Percentiles rank a stretch among this genome's conserved stretches.
phyloP scores from a whole-genome alignment of 352 stramenopile genomes.

The Phytophthora fragariae region DNA sequence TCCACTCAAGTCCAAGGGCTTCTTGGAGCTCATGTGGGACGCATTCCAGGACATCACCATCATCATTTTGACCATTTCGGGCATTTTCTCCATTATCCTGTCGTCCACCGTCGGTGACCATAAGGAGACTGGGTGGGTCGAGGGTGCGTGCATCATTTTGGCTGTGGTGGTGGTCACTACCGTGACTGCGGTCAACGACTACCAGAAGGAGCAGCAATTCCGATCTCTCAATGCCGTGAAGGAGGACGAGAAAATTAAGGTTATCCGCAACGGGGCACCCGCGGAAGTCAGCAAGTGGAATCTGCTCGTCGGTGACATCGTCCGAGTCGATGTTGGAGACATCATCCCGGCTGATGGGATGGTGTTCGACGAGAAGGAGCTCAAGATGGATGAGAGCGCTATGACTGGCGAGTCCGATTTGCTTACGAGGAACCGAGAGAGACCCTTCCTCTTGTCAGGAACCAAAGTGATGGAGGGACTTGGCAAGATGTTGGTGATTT shows the following conservation, averaged over 20 bases:
- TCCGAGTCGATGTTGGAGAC: conserved; percentile 48
- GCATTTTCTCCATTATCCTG: conserved; percentile 68
- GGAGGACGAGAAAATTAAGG: conserved; percentile 61
- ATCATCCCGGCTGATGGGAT: conserved; percentile 53
- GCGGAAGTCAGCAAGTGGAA: conserved; percentile 39
- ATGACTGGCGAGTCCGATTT: conserved; percentile 56
- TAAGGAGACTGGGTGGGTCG: conserved; percentile 64
- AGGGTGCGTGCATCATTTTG: conserved; percentile 83
- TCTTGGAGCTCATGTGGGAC: conserved; percentile 75
- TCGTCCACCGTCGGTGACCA: conserved; percentile 39
- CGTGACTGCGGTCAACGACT: conserved; percentile 89
- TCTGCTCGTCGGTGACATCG: conserved; percentile 52
- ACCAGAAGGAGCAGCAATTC: conserved; percentile 82
- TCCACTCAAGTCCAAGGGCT: conserved; percentile 39
- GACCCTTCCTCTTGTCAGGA: conserved; percentile 58
- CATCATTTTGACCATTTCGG: conserved; percentile 75
- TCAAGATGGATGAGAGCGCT: conserved; percentile 49
- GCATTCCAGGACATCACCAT: conserved; percentile 87
- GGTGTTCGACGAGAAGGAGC: conserved; percentile 46
- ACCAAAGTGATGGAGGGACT: conserved; percentile 80
- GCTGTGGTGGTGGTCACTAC: conserved; percentile 80
- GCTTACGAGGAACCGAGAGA: conserved; percentile 37
- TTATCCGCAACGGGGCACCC: conserved; percentile 43
- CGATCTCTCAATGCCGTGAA: conserved; percentile 73
- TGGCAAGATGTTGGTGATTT: conserved; percentile 85